Base-by-base conservation (phyloP, 2,329 filamentous ascomycete species). In the Ascosphaera apis region DNA sequence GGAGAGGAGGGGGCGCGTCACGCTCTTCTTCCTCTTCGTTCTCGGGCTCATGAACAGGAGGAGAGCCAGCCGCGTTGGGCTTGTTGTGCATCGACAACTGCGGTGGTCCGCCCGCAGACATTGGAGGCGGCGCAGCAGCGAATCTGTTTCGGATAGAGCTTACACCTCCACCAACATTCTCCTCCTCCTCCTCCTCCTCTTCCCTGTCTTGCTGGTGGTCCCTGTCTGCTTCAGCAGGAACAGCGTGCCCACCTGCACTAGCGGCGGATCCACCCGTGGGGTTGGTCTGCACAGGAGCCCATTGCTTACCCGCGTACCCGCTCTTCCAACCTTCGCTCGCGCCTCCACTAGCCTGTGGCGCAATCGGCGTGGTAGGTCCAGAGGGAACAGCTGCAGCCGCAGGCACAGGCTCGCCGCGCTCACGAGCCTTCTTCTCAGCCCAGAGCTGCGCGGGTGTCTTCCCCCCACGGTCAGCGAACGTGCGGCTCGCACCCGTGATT, bases 401-500 rank as follows among this genome's bases (percentile, higher is more conserved):
- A 31, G 66, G 50, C 35, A 52, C 60, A 30, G 60, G 61, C 33
- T 68, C 74, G 36, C 67, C 72, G 39, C 75, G 67, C 53, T 88
- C 73, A 41, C 73, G 75, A 27, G 80, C 86, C 62, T 95, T 95
- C 62, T 84, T 91, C 62, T 98, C 88, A 0, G 86, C 86, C 88
- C 88, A 98, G 25, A 92, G 60, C 55, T 98, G 88, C 19, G 88
- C 84, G 4, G 88, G 88, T 3, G 88, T 95, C 63, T 95, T 98
- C 42, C 88, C 88, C 42, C 79, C 84, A 53, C 91, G 65, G 45
- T 93, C 84, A 12, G 88, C 88, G 61, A 95, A 98, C 1, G 83
- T 92, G 48, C 82, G 75, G 58, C 82, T 91, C 27, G 84, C 83
- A 43, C 72, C 67, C 17, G 82, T 83, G 17, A 92, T 66, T 4